Evolutionary conservation across 768 basidiomycete genomes (phyloP).

Genomic region (Termitomyces sp.): DNA sequence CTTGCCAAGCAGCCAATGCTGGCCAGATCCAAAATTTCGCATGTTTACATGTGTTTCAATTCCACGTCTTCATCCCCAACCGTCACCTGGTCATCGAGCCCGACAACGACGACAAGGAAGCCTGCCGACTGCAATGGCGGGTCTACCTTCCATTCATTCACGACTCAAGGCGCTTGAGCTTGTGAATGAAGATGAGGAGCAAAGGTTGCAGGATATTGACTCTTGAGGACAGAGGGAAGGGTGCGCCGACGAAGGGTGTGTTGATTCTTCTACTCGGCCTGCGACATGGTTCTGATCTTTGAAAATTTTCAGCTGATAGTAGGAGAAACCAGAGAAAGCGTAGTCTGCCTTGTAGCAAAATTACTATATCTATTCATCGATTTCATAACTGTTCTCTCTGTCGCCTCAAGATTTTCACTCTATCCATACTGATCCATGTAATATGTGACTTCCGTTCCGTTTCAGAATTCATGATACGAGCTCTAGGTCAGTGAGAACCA

Average conservation of each 20-base stretch:
- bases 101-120: background rate
- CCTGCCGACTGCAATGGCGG: slow-evolving; percentile 27
- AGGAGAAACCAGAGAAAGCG: slow-evolving; percentile 47
- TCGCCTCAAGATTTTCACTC: background rate
- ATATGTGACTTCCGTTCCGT: background rate
- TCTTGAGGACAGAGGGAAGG: slow-evolving; percentile 76
- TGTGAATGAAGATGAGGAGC: slow-evolving; percentile 64
- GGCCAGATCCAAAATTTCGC: slow-evolving; percentile 14
- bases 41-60: slow-evolving; percentile 16
- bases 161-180: slow-evolving; percentile 63
- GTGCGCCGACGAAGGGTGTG: slow-evolving; percentile 68
- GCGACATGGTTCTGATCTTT: slow-evolving; percentile 3
- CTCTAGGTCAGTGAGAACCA: background rate
- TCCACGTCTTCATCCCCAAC: background rate
- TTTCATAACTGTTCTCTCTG: background rate
- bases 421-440: background rate
- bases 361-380: background rate
- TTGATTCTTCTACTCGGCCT: slow-evolving; percentile 12
- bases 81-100: no score
- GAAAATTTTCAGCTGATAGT: slow-evolving; percentile 41
- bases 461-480: background rate
- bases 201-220: slow-evolving; percentile 68
- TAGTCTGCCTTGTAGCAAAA: slow-evolving; percentile 14
- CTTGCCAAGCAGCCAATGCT: no score
- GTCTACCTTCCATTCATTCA: slow-evolving; percentile 45